A percentile compares a stretch with the other conserved stretches of the same genome.
Evolutionary conservation across 257 asterid genomes (phyloP).

Genomic region (Forsythia suspensa): DNA sequence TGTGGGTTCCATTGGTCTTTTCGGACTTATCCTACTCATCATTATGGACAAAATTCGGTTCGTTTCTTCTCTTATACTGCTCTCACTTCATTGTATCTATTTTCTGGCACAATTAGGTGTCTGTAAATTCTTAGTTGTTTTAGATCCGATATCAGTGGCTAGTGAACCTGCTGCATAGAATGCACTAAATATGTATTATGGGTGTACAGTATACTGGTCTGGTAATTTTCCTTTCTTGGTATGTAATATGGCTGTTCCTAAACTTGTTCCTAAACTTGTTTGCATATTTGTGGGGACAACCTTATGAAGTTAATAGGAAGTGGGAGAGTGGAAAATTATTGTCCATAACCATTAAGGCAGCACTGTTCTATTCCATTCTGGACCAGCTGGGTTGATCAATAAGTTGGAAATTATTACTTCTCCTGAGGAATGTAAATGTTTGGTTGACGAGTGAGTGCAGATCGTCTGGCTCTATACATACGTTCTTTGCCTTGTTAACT

Average conservation of each 20-base stretch:
- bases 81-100: constrained; percentile 16
- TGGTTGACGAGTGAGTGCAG: not conserved
- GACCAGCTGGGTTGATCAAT: not conserved
- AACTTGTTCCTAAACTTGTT: no score
- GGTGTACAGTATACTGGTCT: not conserved
- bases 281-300: constrained; percentile 3
- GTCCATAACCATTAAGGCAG: not conserved
- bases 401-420: constrained; percentile 14
- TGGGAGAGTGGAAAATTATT: not conserved
- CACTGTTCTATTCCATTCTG: not conserved
- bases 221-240: constrained; percentile 12
- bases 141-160: constrained; percentile 3
- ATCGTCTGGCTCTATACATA: not conserved
- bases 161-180: constrained; percentile 1
- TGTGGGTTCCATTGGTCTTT: constrained; percentile 88
- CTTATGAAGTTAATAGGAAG: constrained; percentile 3
- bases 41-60: constrained; percentile 73
- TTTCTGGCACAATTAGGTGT: constrained; percentile 2
- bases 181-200: constrained; percentile 10
- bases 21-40: constrained; percentile 91
- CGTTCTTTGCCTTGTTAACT: not conserved
- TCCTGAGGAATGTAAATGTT: constrained; percentile 1
- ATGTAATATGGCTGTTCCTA: not conserved
- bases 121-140: constrained; percentile 15
- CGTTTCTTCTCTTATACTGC: constrained; percentile 37